Evolutionary conservation across 1,284 basidiomycete genomes (phyloP).

Genomic region (Ustilago bromivora): DNA sequence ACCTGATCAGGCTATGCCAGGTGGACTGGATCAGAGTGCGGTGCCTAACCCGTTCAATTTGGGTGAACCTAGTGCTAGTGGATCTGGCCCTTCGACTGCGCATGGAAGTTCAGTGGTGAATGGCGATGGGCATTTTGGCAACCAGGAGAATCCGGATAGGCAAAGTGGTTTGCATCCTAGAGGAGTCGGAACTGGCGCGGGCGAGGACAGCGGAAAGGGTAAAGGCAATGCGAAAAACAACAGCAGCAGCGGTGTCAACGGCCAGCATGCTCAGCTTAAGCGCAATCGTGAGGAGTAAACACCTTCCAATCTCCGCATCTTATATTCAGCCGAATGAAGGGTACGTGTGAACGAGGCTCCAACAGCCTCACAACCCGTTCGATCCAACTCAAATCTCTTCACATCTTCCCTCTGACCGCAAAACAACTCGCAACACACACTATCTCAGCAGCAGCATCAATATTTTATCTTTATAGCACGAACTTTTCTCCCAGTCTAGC

Average conservation of each 20-base stretch:
- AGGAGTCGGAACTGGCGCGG: conserved; percentile 51
- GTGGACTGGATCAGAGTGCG: conserved; percentile 45
- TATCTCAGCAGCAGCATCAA: background rate
- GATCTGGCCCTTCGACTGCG: conserved; percentile 11
- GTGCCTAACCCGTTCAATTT: conserved; percentile 40
- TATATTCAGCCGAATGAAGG: background rate
- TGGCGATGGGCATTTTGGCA: conserved; percentile 9
- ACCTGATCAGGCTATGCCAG: conserved; percentile 47
- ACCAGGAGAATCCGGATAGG: conserved; percentile 29
- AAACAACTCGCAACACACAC: background rate
- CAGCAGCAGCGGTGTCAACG: conserved; percentile 6
- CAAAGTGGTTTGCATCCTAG: conserved; percentile 55
- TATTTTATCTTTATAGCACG: background rate
- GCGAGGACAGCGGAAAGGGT: conserved; percentile 5
- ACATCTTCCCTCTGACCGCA: background rate
- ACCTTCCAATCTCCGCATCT: background rate
- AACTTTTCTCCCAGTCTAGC: background rate
- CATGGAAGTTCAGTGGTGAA: conserved; percentile 7
- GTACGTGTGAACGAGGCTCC: conserved; percentile 21
- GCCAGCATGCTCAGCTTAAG: conserved; percentile 36
- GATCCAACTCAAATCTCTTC: conserved; percentile 26
- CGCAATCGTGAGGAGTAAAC: conserved; percentile 53
- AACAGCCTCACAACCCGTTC: conserved; percentile 24
- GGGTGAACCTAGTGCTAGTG: conserved; percentile 27
- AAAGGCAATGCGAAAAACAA: conserved; percentile 15